These are phyloP conservation scores for Wickerhamiella nectarea DNA, from an alignment of 805 yeast species.

Conservation along the genomic window DNA sequence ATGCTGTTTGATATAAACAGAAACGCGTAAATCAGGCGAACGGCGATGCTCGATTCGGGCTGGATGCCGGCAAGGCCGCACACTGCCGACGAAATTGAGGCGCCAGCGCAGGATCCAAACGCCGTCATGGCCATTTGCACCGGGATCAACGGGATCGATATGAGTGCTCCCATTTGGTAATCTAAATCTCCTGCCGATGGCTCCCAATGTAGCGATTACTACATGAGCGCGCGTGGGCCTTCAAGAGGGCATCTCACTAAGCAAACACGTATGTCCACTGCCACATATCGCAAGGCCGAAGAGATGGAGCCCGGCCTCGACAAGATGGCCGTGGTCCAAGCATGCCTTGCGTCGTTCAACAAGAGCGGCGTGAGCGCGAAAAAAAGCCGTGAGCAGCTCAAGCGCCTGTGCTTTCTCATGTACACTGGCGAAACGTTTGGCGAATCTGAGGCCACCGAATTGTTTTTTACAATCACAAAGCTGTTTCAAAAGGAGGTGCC, in stretches of 20 bases:
- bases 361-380: slow-evolving; percentile 80
- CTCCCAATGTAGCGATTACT: too few species aligned
- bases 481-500: slow-evolving; percentile 85
- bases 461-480: slow-evolving; percentile 88
- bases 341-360: slow-evolving; percentile 84
- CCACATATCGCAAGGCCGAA: slow-evolving; percentile 71
- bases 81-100: slow-evolving; percentile 60
- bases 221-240: neutral
- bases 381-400: slow-evolving; percentile 69
- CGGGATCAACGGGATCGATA: slow-evolving; percentile 39
- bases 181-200: too few species aligned
- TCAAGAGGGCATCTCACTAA: neutral
- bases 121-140: slow-evolving; percentile 48
- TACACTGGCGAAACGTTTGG: slow-evolving; percentile 83
- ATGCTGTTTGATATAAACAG: slow-evolving; percentile 65
- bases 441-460: slow-evolving; percentile 73
- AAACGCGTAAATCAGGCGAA: slow-evolving; percentile 76
- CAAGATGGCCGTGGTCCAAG: slow-evolving; percentile 95
- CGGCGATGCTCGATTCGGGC: slow-evolving; percentile 62
- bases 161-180: slow-evolving; percentile 31
- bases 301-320: slow-evolving; percentile 70
- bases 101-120: slow-evolving; percentile 65
- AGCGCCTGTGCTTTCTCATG: slow-evolving; percentile 68
- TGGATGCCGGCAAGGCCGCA: slow-evolving; percentile 40
- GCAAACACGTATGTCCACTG: slow-evolving; percentile 52